Evolutionary conservation across 805 yeast species (phyloP).

Genomic region (Phaffomyces antillensis): DNA sequence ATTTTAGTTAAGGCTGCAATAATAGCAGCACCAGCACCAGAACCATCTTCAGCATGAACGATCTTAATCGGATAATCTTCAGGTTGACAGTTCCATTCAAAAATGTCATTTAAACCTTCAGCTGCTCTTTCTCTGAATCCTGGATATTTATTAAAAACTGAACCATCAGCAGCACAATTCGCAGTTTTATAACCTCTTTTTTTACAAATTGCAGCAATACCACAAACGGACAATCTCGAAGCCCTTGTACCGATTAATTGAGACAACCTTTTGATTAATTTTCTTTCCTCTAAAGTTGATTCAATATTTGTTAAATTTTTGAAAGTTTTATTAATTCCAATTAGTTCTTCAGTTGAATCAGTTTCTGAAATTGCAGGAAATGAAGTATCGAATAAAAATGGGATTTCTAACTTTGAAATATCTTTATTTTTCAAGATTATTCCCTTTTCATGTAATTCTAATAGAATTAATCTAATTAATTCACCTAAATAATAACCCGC

Average conservation of each 20-base stretch:
- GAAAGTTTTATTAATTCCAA: slow-evolving; percentile 67
- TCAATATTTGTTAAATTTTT: slow-evolving; percentile 47
- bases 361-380: slow-evolving; percentile 82
- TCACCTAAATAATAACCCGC: slow-evolving; percentile 97
- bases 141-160: slow-evolving; percentile 92
- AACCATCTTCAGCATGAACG: slow-evolving; percentile 93
- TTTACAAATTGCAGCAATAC: slow-evolving; percentile 88
- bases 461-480: slow-evolving; percentile 68
- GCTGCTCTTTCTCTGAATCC: slow-evolving; percentile 87
- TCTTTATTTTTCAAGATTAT: slow-evolving; percentile 67
- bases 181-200: slow-evolving; percentile 73
- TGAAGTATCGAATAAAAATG: slow-evolving; percentile 83
- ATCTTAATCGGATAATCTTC: slow-evolving; percentile 69
- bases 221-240: slow-evolving; percentile 88
- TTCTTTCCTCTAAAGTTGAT: slow-evolving; percentile 73
- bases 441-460: slow-evolving; percentile 63
- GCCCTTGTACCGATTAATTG: slow-evolving; percentile 89
- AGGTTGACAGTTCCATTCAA: slow-evolving; percentile 58
- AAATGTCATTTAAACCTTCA: slow-evolving; percentile 78
- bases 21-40: slow-evolving; percentile 97
- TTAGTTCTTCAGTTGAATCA: slow-evolving; percentile 79
- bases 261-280: slow-evolving; percentile 72
- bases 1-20: slow-evolving; percentile 91
- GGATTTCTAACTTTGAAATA: slow-evolving; percentile 47
- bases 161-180: slow-evolving; percentile 96